Evolutionary conservation across 306 rosid species (phyloP), one percentile per base, ranked within the genome.

Genomic region (Rosa rugosa): DNA sequence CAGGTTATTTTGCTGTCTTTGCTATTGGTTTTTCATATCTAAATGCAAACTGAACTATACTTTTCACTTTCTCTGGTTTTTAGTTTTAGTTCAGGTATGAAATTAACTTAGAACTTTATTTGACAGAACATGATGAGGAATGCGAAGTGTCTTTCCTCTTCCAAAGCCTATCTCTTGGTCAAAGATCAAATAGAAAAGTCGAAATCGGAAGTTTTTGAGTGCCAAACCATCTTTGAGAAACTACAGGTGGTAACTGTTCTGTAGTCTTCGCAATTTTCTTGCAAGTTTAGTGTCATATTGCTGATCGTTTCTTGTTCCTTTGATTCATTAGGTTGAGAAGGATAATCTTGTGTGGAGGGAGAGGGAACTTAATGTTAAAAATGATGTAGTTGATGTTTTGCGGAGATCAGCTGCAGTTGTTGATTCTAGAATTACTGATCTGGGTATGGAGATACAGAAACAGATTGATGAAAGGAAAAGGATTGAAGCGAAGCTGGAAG

Each of bases 191-290:
- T 91, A 68, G 93, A 91, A 75, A 91, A 85, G 73, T 91, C 93
- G 16, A 95, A 90, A 81, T 85, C 83, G 2, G 89, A 93, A 87
- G 92, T 88, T 74, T 77, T 70, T 41, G 80, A 90, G 82, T 93
- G 84, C 85, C 98, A 84, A 84, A 88, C 93, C 73, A 83, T 84
- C 72, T 83, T 83, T 16, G 93, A 93, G 92, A 95, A 91, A 90
- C 93, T 91, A 80, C 99, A 95, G 99, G 99, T 95, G 87, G 97
- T 91, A 82, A 90, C 88, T 89, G 91, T 94, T 93, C 76, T 94
- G 91, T 90, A 93, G 93, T 89, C 91, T 89, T 77, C 78, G 50
- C 49, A 71, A 5, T 81, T 79, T 62, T 46, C 72, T 81, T 69
- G n/a, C 69, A 57, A 76, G 57, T 74, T 23, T 82, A 57, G 68